Percentiles rank a stretch among this genome's conserved stretches.
Conservation (phyloP, 139 green algal genomes). For the Coelastrella sp. region DNA sequence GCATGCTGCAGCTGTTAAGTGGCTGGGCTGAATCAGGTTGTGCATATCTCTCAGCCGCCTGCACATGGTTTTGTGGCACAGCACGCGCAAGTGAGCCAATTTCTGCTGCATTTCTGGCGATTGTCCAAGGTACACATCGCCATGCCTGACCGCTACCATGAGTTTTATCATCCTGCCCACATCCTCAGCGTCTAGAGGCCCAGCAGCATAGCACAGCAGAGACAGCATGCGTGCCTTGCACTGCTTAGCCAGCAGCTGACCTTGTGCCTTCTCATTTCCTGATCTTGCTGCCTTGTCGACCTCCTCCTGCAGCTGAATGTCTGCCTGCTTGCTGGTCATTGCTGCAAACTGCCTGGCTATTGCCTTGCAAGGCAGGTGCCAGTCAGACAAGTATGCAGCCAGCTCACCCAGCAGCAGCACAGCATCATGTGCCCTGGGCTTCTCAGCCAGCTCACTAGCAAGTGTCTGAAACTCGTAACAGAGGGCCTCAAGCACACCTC, state of each 20-base stretch:
- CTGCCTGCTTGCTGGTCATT: slow-evolving; percentile 51
- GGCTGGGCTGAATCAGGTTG: neutral
- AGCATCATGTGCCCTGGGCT: slow-evolving; percentile 2
- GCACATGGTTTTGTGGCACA: slow-evolving; percentile 45
- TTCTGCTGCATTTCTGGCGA: neutral
- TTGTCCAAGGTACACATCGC: slow-evolving; percentile 45
- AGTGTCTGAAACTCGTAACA: slow-evolving; percentile 40
- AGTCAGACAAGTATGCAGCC: slow-evolving; percentile 35
- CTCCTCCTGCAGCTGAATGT: slow-evolving; percentile 37
- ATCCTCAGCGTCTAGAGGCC: neutral
- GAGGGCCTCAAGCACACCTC: slow-evolving; percentile 43
- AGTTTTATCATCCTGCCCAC: neutral
- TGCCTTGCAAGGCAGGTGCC: neutral
- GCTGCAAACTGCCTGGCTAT: slow-evolving; percentile 58
- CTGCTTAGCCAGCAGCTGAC: slow-evolving; percentile 43
- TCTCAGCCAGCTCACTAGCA: slow-evolving; percentile 54
- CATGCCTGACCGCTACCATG: slow-evolving; percentile 51
- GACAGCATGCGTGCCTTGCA: neutral
- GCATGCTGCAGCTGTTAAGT: neutral
- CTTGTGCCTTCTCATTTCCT: neutral
- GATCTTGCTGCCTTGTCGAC: neutral
- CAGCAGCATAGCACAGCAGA: slow-evolving; percentile 16
- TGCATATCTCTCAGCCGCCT: slow-evolving; percentile 29
- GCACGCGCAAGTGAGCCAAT: neutral
- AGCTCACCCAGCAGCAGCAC: slow-evolving; percentile 37